Evolutionary conservation across 108 stramenopile species (phyloP), one percentile per base, ranked within the genome.

Genomic region (Pelagomonas calceolata): DNA sequence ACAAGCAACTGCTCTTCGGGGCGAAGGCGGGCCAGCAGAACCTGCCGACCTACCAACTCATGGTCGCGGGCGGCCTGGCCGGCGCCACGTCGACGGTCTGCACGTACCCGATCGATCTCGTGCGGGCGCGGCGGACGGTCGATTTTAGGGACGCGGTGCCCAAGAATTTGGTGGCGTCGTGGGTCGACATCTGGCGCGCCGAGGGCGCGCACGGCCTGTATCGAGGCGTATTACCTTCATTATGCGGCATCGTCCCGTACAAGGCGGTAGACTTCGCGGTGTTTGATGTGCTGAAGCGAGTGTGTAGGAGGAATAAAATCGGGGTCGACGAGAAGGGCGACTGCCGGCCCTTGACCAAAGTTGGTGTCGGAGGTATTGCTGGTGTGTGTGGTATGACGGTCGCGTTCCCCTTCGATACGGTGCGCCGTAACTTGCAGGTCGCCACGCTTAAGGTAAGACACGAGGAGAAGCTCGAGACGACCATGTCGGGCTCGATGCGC

Each of bases 61-160:
- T 70, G 26, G 60, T 70, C 21, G 39, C 65, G 21, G 75, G 70
- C 39, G 75, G 69, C 51, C 35, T 66, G 4, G 69, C 70, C 16
- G 75, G 70, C 33, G 37, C 70, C 39, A 45, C 43, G 15, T 36
- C 75, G 51, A 66, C 60, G 45, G 65, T 70, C 4, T 31, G 63
- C n/a, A 70, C 75, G 32, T 69, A 75, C 75, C 75, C 75, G 29
- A 34, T 75, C 34, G 75, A 75, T 34, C 32, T 71, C 36, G 32
- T 75, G 34, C 70, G 75, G 4, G 69, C 35, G n/a, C 75, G 75
- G 32, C 70, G 66, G 15, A 46, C 69, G 14, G 45, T 44, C 3
- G 66, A 75, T 51, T 32, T 34, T 34, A 26, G 34, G 30, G 63
- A 44, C 69, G 32, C 9, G 17, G 32, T 26, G 32, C 9, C 0